Base-by-base conservation (phyloP, 176 grass and related monocot species). In the Carex myosuroides region DNA sequence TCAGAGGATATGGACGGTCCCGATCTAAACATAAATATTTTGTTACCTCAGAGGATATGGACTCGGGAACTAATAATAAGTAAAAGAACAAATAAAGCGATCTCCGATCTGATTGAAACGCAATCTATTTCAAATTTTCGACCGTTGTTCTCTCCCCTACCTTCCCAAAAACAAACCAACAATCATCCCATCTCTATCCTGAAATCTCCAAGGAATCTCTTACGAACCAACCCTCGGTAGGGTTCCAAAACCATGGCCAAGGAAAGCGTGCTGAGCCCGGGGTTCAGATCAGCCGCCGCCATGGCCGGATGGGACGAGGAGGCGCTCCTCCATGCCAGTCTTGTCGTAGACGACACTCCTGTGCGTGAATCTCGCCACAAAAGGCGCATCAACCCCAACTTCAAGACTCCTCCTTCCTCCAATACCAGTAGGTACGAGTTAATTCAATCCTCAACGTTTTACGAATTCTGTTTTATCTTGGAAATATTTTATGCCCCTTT, bases 271-370 rank as follows among this genome's bases (percentile, higher is more conserved):
- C 86, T 98, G 74, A 95, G 92, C 59, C 95, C 92, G 0, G 89
- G 92, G 1, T 98, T 98, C 89, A 89, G 95, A 1, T 94, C 92
- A 4, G 95, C 91, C 0, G 95, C 92, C 42, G 95, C 81, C 57
- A 53, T 91, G 33, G 95, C 92, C 22, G 92, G 92, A 39, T 98
- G 95, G 95, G 95, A 98, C 80, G 95, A 98, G 86, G 95, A 95
- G 79, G 89, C 95, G 37, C 62, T 97, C 77, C 86, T 97, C 60
- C 70, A 93, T 30, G 95, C 95, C 12, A 83, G 86, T 50, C 89
- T 95, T 53, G 86, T 98, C 67, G 95, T 98, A 79, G 95, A 98
- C 63, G 95, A 98, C 84, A 98, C 95, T 55, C 95, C 95, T 2
- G 92, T 98, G 86, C 84, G 95, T 46, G 92, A 98, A 44, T 95